Evolutionary conservation across 2,329 filamentous ascomycete genomes (phyloP), one percentile per base, ranked within the genome.

Genomic region (Grosmannia serpens): DNA sequence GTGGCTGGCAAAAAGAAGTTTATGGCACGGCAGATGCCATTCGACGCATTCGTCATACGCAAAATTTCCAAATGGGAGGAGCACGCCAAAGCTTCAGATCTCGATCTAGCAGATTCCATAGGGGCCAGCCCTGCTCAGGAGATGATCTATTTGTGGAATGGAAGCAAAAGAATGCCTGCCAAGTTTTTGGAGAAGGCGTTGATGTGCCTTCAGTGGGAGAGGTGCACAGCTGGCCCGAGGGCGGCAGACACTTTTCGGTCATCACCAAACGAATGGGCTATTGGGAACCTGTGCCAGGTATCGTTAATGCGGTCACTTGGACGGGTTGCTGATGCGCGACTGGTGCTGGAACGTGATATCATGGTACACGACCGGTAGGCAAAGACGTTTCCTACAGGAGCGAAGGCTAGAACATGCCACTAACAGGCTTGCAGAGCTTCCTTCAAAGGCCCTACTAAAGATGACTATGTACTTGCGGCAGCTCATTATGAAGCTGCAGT

Each of bases 111-210:
- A 1, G 92, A 97, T 65, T 91, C 88, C 0, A 78, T 95, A 10
- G 91, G 91, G 0, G 78, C 89, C 3, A 88, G 85, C 60, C 94
- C 94, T 0, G 76, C 89, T 0, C 83, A 91, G 66, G 94, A 97
- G 74, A 95, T 97, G 87, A 85, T 88, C 15, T 95, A 92, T 70
- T 84, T 97, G 65, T 97, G 91, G 91, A 91, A 89, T 67, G 92
- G 91, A 0, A 84, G 83, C 65, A 92, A 89, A 71, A 84, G 90
- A 58, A 95, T 96, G 89, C 76, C 80, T 2, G 65, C 73, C 1
- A 73, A 74, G 0, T 81, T 92, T 60, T 75, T 96, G 17, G 75
- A 86, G 53, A 73, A 76, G 49, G 88, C 84, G 0, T 69, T 89
- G 44, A 71, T 69, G 1, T 79, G 80, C n/a, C 72, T 96, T 13